Evolutionary conservation across 2,329 filamentous ascomycete genomes (phyloP).

Genomic region (Torrubiellomyces zombiae): DNA sequence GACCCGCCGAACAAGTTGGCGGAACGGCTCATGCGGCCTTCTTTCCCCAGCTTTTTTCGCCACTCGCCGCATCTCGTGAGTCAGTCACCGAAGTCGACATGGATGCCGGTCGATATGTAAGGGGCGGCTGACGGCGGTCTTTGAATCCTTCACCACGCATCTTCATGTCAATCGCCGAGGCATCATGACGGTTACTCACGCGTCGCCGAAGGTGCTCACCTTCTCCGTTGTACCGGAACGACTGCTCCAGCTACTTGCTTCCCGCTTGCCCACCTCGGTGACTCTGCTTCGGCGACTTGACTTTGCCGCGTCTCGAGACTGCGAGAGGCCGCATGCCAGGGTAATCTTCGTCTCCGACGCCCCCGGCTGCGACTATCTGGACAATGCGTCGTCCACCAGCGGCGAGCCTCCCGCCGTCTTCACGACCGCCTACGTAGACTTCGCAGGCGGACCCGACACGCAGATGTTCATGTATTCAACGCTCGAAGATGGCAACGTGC

Average conservation of each 20-base stretch:
- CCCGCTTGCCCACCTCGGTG: conserved; percentile 39
- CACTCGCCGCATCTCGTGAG: too few relatives aligned
- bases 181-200: too few relatives aligned
- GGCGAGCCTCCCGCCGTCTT: conserved; percentile 24
- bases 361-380: conserved; percentile 5
- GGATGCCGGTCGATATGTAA: too few relatives aligned
- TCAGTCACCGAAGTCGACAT: too few relatives aligned
- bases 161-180: too few relatives aligned
- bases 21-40: too few relatives aligned
- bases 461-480: conserved; percentile 47
- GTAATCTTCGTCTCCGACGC: conserved; percentile 20
- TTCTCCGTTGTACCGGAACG: conserved; percentile 13
- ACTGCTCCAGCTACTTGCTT: conserved; percentile 30
- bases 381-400: not conserved
- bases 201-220: too few relatives aligned
- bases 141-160: too few relatives aligned
- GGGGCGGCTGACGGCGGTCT: too few relatives aligned
- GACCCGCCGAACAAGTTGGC: too few relatives aligned
- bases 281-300: conserved; percentile 47
- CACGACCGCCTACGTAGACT: conserved; percentile 43
- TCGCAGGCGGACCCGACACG: conserved; percentile 43
- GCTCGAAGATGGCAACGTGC: conserved; percentile 19
- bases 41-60: too few relatives aligned
- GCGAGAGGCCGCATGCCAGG: conserved; percentile 24
- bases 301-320: conserved; percentile 27